A percentile compares a stretch with the other conserved stretches of the same genome.
Evolutionary conservation across 495 filamentous ascomycete genomes (phyloP).

Genomic region (Penicillium coffeae): DNA sequence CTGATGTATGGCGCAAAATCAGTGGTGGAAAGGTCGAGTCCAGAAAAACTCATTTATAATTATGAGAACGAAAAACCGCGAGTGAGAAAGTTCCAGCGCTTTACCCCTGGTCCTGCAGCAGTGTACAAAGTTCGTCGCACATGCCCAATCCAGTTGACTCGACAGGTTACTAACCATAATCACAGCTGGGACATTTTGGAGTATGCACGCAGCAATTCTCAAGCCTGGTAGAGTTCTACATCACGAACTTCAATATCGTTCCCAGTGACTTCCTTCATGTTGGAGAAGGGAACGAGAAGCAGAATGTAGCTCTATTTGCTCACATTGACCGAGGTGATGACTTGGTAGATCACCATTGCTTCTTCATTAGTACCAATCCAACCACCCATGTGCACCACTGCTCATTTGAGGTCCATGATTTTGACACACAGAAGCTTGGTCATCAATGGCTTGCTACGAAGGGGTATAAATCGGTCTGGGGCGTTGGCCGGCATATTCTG

Average conservation of each 20-base stretch:
- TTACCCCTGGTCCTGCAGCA: slow-evolving; percentile 57
- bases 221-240: slow-evolving; percentile 58
- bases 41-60: slow-evolving; percentile 27
- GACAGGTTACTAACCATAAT: slow-evolving; percentile 1
- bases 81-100: slow-evolving; percentile 26
- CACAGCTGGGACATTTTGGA: slow-evolving; percentile 65
- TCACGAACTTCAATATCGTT: slow-evolving; percentile 62
- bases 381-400: slow-evolving; percentile 66
- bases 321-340: slow-evolving; percentile 61
- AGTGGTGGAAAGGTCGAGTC: slow-evolving; percentile 6
- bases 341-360: slow-evolving; percentile 66
- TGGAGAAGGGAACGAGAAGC: slow-evolving; percentile 17
- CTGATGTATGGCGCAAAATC: slow-evolving; percentile 29
- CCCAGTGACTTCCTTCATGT: slow-evolving; percentile 40
- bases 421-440: slow-evolving; percentile 69
- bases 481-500: slow-evolving; percentile 69
- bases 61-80: slow-evolving; percentile 31
- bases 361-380: slow-evolving; percentile 60
- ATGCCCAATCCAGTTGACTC: neutral
- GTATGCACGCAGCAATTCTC: slow-evolving; percentile 58
- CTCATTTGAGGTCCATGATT: slow-evolving; percentile 72
- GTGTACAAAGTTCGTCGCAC: slow-evolving; percentile 54
- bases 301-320: slow-evolving; percentile 57
- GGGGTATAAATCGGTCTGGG: slow-evolving; percentile 67
- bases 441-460: slow-evolving; percentile 66